phyloP scores from a whole-genome alignment of 164 flowering plant species.

The Magnolia changhungtana region DNA sequence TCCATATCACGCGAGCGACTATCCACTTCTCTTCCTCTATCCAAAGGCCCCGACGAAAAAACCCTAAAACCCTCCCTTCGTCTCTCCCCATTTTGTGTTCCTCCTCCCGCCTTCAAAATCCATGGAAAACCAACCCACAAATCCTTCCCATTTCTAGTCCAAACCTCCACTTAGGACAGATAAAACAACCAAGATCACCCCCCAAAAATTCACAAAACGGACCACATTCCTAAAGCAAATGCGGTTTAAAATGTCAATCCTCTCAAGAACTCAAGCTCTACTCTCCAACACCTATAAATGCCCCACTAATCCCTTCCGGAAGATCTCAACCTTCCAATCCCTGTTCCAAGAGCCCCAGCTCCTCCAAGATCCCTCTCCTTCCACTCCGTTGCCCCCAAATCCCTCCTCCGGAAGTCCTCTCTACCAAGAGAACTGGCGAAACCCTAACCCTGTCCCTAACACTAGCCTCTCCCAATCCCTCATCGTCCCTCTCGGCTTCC shows the following conservation, averaged over 20 bases:
- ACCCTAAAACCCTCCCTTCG: not conserved
- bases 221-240: conserved; percentile 5
- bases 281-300: conserved; percentile 27
- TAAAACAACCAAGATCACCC: not conserved
- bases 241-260: conserved; percentile 43
- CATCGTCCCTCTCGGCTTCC: conserved; percentile 31
- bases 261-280: conserved; percentile 22
- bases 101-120: not conserved
- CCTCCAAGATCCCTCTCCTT: conserved; percentile 31
- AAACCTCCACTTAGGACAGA: not conserved
- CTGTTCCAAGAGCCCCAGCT: conserved; percentile 70
- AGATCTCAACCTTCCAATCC: conserved; percentile 48
- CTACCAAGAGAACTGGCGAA: conserved; percentile 74
- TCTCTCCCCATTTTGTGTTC: not conserved
- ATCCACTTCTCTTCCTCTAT: not conserved
- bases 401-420: conserved; percentile 80
- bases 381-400: conserved; percentile 73
- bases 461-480: conserved; percentile 28
- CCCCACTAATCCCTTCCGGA: conserved; percentile 22
- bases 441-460: conserved; percentile 22
- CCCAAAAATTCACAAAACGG: not conserved
- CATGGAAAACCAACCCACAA: not conserved
- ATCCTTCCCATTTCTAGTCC: not conserved
- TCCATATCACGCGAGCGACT: too few species aligned
- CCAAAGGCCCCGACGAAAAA: not conserved